Percentiles rank a stretch among this genome's conserved stretches.
Evolutionary conservation across 2,329 filamentous ascomycete genomes (phyloP).

Genomic region (Pseudogymnoascus sp.): DNA sequence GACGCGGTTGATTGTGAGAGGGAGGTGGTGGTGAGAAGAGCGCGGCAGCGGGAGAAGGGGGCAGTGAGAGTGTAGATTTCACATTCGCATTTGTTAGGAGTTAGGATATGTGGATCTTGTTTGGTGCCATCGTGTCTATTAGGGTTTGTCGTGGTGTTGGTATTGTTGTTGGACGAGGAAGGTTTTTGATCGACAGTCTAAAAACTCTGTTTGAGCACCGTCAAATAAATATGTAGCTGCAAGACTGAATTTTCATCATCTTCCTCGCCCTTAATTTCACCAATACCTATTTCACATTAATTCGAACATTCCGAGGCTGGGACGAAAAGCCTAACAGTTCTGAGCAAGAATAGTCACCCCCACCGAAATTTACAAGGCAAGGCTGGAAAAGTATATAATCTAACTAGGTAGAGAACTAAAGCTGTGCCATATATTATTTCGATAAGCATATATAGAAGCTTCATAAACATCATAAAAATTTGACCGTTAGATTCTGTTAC

Average conservation of each 20-base stretch:
- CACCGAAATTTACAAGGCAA: background rate
- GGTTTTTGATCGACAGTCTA: background rate
- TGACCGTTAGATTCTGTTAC: background rate
- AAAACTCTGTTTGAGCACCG: background rate
- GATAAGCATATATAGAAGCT: background rate
- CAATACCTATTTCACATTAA: background rate
- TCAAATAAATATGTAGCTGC: background rate
- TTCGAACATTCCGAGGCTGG: background rate
- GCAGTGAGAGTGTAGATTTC: background rate
- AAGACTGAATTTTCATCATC: background rate
- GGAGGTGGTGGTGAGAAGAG: background rate
- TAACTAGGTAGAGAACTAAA: background rate
- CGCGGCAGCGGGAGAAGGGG: background rate
- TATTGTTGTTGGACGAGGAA: background rate
- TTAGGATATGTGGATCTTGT: background rate
- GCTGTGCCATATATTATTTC: background rate
- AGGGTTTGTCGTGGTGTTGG: background rate
- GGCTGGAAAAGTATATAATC: background rate
- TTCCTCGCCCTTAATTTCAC: background rate
- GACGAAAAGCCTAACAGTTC: background rate
- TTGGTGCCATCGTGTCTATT: background rate
- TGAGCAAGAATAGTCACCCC: background rate
- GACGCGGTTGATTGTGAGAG: background rate
- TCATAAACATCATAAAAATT: no score
- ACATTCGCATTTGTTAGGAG: background rate